Percentiles rank a stretch among this genome's conserved stretches.
phyloP scores from a whole-genome alignment of 2,329 filamentous ascomycete species.

The Intubia oerlemansii region DNA sequence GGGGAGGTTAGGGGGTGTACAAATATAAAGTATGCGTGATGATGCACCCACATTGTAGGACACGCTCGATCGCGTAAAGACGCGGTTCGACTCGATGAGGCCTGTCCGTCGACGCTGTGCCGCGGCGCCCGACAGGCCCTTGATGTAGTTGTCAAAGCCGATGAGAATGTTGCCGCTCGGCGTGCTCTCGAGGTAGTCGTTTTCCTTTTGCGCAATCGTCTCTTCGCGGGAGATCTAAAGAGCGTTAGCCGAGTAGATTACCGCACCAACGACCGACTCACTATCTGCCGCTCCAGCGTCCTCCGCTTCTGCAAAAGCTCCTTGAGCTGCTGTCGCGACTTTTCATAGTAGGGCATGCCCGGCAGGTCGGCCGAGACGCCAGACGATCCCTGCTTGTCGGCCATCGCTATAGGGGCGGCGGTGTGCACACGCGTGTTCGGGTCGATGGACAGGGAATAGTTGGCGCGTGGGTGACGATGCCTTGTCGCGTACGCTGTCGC shows the following conservation, averaged over 20 bases:
- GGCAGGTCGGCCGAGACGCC: conserved; percentile 23
- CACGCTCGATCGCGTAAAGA: conserved; percentile 48
- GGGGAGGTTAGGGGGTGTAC: neutral
- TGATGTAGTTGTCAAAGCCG: conserved; percentile 96
- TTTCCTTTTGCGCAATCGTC: conserved; percentile 63
- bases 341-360: conserved; percentile 48
- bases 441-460: conserved; percentile 17
- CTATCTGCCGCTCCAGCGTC: conserved; percentile 20
- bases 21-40: neutral
- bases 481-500: conserved; percentile 20
- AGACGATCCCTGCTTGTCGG: conserved; percentile 14
- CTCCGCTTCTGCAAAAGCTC: conserved; percentile 47
- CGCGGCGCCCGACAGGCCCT: conserved; percentile 47
- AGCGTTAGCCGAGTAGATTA: neutral
- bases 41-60: conserved; percentile 31
- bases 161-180: conserved; percentile 86
- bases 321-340: conserved; percentile 43
- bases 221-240: conserved; percentile 36
- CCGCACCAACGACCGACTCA: too few species aligned
- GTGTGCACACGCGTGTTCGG: too few species aligned
- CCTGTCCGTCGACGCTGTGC: conserved; percentile 42
- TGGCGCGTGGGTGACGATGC: too few species aligned
- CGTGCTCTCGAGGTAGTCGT: conserved; percentile 77
- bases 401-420: conserved; percentile 15
- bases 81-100: conserved; percentile 47